Percentiles rank a stretch among this genome's conserved stretches.
phyloP scores from a whole-genome alignment of 495 filamentous ascomycete genomes.

The Neurospora sp. region DNA sequence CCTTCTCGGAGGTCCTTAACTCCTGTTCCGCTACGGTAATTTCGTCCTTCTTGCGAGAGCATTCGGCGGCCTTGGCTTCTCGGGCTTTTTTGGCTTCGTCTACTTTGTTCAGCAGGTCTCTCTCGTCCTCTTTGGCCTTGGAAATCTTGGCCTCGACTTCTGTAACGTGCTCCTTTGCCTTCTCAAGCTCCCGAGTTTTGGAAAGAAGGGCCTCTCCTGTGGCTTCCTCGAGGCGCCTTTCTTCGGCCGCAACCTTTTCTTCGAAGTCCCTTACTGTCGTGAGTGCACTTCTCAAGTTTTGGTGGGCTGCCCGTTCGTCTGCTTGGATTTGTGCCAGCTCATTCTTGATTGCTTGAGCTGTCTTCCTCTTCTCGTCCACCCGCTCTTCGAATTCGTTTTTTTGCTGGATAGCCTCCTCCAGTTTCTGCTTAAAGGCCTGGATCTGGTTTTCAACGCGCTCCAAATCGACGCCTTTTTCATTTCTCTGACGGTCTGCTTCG shows the following conservation, averaged over 20 bases:
- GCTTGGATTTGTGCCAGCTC: slow-evolving; percentile 25
- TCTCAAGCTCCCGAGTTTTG: slow-evolving; percentile 32
- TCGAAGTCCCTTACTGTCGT: slow-evolving; percentile 27
- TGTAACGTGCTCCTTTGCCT: slow-evolving; percentile 40
- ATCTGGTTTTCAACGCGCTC: slow-evolving; percentile 20
- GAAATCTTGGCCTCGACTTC: slow-evolving; percentile 28
- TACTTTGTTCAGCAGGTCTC: slow-evolving; percentile 20
- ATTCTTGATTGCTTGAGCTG: slow-evolving; percentile 22
- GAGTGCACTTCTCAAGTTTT: slow-evolving; percentile 22
- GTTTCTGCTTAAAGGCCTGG: slow-evolving; percentile 11
- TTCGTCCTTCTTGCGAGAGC: slow-evolving; percentile 33
- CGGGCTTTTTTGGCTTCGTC: slow-evolving; percentile 34
- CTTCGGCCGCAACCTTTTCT: slow-evolving; percentile 31
- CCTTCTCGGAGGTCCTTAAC: slow-evolving; percentile 22
- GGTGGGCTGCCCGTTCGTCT: slow-evolving; percentile 39
- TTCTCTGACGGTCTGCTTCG: slow-evolving; percentile 12
- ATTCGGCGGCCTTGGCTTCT: slow-evolving; percentile 23
- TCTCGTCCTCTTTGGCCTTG: slow-evolving; percentile 22
- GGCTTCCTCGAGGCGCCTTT: slow-evolving; percentile 40
- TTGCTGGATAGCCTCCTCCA: slow-evolving; percentile 11
- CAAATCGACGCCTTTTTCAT: slow-evolving; percentile 19
- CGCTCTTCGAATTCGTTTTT: slow-evolving; percentile 27
- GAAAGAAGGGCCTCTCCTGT: slow-evolving; percentile 36
- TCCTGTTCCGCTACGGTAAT: slow-evolving; percentile 38
- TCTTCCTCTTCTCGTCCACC: slow-evolving; percentile 23